phyloP scores from a whole-genome alignment of 2,329 filamentous ascomycete species.

The Chrysoporthe deuterocubensis region DNA sequence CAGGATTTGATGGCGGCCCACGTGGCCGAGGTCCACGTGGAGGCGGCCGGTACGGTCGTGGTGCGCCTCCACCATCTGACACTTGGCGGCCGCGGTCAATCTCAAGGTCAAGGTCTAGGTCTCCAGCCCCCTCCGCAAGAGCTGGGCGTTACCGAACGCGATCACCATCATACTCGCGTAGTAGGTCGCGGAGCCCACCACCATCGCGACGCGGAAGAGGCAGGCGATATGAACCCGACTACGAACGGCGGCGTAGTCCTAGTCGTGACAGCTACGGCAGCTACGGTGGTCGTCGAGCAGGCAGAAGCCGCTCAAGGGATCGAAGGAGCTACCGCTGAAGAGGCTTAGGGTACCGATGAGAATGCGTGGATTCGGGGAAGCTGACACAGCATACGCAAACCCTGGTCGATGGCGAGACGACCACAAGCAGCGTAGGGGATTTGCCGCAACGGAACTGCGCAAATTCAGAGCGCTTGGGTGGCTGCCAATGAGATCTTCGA shows the following conservation, averaged over 20 bases:
- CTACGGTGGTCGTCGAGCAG: conserved; percentile 43
- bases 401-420: neutral
- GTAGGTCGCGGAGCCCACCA: conserved; percentile 35
- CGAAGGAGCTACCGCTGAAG: conserved; percentile 41
- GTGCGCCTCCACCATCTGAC: conserved; percentile 47
- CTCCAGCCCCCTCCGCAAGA: conserved; percentile 40
- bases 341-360: neutral
- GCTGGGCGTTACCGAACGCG: conserved; percentile 49
- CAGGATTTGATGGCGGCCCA: conserved; percentile 40
- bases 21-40: conserved; percentile 41
- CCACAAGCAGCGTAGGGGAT: neutral
- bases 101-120: conserved; percentile 52
- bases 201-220: conserved; percentile 40
- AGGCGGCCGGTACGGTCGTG: conserved; percentile 43
- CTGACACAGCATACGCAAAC: neutral
- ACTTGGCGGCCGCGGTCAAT: conserved; percentile 66
- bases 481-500: neutral
- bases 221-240: conserved; percentile 40
- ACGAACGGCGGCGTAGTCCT: conserved; percentile 47
- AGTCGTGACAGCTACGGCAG: conserved; percentile 53
- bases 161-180: conserved; percentile 43
- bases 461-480: neutral
- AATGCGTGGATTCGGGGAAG: neutral
- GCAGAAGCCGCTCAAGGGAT: conserved; percentile 45
- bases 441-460: neutral